phyloP scores from a whole-genome alignment of 225 moss, liverwort and hornwort species.

The Ulota crispa region DNA sequence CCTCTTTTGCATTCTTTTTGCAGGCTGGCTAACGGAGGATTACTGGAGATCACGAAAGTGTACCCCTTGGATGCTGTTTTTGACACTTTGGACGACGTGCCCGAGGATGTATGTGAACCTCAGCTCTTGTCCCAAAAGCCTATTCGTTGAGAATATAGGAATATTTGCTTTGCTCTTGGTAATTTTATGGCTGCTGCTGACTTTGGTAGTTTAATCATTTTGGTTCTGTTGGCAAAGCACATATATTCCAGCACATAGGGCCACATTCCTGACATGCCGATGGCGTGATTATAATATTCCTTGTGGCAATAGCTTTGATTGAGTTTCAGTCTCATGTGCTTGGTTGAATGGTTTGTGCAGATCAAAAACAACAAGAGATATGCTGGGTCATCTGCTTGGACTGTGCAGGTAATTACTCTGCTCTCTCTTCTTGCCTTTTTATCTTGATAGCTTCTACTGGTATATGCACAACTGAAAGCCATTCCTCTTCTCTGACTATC shows the following conservation, averaged over 20 bases:
- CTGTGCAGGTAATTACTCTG: constrained; percentile 66
- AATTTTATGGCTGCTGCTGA: neutral
- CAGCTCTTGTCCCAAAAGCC: neutral
- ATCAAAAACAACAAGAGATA: constrained; percentile 97
- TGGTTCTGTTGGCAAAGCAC: neutral
- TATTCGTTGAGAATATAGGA: neutral
- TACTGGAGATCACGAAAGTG: constrained; percentile 79
- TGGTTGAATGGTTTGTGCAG: constrained; percentile 39
- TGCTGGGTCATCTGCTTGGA: constrained; percentile 81
- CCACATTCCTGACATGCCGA: neutral
- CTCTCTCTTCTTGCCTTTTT: neutral
- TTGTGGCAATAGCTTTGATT: neutral
- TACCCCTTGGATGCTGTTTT: constrained; percentile 94
- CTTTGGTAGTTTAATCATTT: neutral
- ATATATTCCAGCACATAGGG: neutral
- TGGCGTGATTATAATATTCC: neutral
- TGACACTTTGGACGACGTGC: constrained; percentile 91
- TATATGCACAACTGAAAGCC: neutral
- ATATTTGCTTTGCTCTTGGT: neutral
- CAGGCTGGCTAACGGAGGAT: constrained; percentile 75
- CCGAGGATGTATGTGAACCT: constrained; percentile 67
- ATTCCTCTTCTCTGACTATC: neutral
- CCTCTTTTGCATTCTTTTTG: neutral
- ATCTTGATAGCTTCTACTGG: neutral
- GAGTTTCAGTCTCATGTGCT: neutral